Evolutionary conservation across 2,329 filamentous ascomycete species (phyloP), one percentile per base, ranked within the genome.

Genomic region (Stagonosporopsis vannaccii): DNA sequence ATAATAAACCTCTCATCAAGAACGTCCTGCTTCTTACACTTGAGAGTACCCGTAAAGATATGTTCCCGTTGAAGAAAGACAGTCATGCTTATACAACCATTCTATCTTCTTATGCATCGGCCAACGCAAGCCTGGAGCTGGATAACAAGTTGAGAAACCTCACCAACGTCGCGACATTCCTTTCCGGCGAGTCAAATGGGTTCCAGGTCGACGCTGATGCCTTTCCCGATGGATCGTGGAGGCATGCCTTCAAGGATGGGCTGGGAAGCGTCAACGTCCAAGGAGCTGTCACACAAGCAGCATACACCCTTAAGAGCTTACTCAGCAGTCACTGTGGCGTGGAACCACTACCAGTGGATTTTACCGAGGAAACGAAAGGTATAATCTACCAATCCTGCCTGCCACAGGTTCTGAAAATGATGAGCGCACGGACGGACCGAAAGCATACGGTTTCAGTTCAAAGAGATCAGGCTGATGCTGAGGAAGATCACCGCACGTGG

Each of bases 291-390:
- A 59, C 61, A 11, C 61, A 63, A 37, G 61, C 61, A 8, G 61
- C 59, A 6, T 63, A 63, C 26, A 63, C 61, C 7, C 45, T 59
- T 5, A 63, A 63, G 25, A 63, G 61, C 33, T 43, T 63, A 22
- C 40, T 63, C 2, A 63, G 61, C 37, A 61, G 58, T 17, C 58
- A 63, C 28, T 63, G 61, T 50, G 61, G 61, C 41, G 59, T 61
- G 12, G 61, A 63, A 20, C 61, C 61, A 19, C 37, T 63, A 23
- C 53, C 61, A 8, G 61, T 63, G 20, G 61, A 63, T 32, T 63
- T 63, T 12, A 59, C 59, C 5, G 61, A 63, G 42, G 61, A 63
- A 28, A 60, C 51, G 12, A 54, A 54, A 12, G 61, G 59, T 2
- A 30, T 13, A 7, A 63, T 63, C 2, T 63, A 63, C 26, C 61